Conservation (phyloP, 2,329 filamentous ascomycete species). For the Fusarium subglutinans region DNA sequence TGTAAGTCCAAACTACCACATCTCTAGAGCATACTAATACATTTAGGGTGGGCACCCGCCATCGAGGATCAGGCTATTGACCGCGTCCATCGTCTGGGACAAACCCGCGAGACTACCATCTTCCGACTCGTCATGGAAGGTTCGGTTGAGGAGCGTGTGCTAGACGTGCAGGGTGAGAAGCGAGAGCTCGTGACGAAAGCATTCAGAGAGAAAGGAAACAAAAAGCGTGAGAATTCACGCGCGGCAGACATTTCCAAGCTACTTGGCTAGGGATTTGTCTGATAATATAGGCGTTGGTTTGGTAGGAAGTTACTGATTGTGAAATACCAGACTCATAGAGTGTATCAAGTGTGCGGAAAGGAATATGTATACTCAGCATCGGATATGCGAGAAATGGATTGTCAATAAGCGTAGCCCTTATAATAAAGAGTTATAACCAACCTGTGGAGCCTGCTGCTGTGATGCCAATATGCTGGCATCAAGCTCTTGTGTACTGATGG, state of each 20-base stretch:
- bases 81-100: constrained; percentile 85
- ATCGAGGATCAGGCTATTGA: constrained; percentile 94
- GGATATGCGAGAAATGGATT: background rate
- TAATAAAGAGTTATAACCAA: background rate
- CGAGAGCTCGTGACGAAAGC: constrained; percentile 79
- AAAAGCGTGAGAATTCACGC: constrained; percentile 66
- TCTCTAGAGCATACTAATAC: constrained; percentile 12
- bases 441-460: background rate
- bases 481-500: background rate
- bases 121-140: constrained; percentile 84
- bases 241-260: constrained; percentile 65
- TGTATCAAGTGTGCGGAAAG: background rate
- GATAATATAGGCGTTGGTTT: background rate
- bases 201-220: constrained; percentile 75
- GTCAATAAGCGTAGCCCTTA: background rate
- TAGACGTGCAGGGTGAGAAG: constrained; percentile 82
- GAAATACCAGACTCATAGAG: background rate
- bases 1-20: constrained; percentile 55
- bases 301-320: background rate
- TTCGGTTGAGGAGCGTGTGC: constrained; percentile 82
- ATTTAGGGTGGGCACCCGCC: constrained; percentile 84
- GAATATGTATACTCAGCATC: background rate
- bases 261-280: constrained; percentile 44
- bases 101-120: constrained; percentile 80
- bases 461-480: background rate